Evolutionary conservation across 305 asterid species (phyloP).

Genomic region (Fraxinus sp.): DNA sequence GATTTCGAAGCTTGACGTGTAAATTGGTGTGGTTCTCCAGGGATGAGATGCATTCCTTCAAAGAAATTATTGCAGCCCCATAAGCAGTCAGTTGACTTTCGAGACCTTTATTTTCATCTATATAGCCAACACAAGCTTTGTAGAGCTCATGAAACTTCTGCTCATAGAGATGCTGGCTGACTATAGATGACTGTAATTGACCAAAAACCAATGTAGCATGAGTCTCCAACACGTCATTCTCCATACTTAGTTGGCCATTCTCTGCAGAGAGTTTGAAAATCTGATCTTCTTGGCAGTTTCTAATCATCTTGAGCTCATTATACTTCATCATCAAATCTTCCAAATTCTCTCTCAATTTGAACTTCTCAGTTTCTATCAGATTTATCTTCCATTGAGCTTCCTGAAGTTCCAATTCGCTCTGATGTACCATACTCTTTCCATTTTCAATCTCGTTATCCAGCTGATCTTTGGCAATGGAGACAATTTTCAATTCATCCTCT

Average conservation of each 20-base stretch:
- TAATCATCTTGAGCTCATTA: conserved; percentile 32
- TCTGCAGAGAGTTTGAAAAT: conserved; percentile 44
- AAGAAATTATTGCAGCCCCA: conserved; percentile 58
- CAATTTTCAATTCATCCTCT: conserved; percentile 48
- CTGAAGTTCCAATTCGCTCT: conserved; percentile 43
- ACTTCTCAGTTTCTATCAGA: conserved; percentile 42
- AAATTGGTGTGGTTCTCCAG: conserved; percentile 58
- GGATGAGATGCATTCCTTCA: conserved; percentile 66
- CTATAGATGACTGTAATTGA: conserved; percentile 56
- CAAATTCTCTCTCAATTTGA: conserved; percentile 37
- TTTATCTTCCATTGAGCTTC: conserved; percentile 48
- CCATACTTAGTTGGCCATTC: conserved; percentile 39
- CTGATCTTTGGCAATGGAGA: conserved; percentile 39
- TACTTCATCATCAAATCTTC: conserved; percentile 42
- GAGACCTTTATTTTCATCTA: conserved; percentile 52
- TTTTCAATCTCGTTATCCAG: conserved; percentile 41
- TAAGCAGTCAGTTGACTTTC: conserved; percentile 54
- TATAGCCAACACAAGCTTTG: conserved; percentile 44
- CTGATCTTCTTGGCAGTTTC: conserved; percentile 40
- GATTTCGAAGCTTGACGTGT: conserved; percentile 51
- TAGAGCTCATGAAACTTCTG: conserved; percentile 71
- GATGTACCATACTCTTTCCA: conserved; percentile 33
- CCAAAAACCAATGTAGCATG: conserved; percentile 47
- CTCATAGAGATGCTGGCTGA: conserved; percentile 60
- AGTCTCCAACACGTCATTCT: conserved; percentile 51